Percentiles rank a stretch among this genome's conserved stretches.
These are phyloP conservation scores for Ustilago xerochloae DNA, from an alignment of 1,284 basidiomycete genomes.

Conservation along the genomic window DNA sequence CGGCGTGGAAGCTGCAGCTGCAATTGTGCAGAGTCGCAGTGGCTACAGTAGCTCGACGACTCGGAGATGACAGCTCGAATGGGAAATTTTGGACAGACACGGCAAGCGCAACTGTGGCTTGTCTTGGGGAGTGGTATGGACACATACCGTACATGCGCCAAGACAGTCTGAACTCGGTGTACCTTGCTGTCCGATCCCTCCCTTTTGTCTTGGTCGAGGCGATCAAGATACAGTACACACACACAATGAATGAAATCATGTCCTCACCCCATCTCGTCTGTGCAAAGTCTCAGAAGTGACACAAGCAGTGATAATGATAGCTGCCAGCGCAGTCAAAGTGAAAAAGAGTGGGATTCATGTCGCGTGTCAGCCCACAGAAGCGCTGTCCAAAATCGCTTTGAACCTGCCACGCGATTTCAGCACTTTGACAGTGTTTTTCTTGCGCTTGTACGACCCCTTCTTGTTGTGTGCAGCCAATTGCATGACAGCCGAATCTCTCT, in stretches of 20 bases:
- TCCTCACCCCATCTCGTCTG: background rate
- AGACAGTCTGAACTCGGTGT: background rate
- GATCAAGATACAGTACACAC: background rate
- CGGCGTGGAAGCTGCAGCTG: background rate
- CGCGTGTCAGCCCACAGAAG: background rate
- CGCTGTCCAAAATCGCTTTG: background rate
- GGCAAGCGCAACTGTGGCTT: background rate
- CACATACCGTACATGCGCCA: background rate
- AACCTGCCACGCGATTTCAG: background rate
- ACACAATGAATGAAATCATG: background rate
- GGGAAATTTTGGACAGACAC: background rate
- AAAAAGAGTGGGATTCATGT: background rate
- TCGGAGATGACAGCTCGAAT: background rate
- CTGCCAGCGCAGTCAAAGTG: too few relatives aligned
- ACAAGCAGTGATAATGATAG: background rate
- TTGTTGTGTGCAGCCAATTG: background rate
- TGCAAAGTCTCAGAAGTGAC: background rate
- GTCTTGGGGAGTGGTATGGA: background rate
- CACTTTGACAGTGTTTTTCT: too few relatives aligned
- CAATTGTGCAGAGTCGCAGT: background rate
- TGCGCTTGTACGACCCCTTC: background rate
- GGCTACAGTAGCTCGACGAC: background rate
- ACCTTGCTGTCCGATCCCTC: background rate
- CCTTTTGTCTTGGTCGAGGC: background rate
- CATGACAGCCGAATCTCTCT: constrained; percentile 1